Evolutionary conservation across 176 grass and related monocot species (phyloP), one percentile per base, ranked within the genome.

Genomic region (Oryza glumipatula): DNA sequence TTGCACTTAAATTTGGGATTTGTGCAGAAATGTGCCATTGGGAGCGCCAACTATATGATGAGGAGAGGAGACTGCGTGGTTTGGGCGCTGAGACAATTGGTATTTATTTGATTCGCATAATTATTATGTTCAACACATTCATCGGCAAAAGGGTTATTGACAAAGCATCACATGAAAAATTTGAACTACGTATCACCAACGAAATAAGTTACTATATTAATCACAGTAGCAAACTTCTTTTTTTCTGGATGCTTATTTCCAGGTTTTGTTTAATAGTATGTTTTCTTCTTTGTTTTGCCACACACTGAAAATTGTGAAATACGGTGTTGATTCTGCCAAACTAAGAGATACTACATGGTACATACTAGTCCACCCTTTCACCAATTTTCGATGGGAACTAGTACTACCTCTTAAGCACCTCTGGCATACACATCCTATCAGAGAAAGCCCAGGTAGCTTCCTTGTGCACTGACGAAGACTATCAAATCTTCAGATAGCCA

Each of bases 21-120:
- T 65, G 47, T 88, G 69, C 89, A 98, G 96, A 98, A 35, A 94
- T 95, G 89, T 98, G 91, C 10, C 51, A 49, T n/a, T 94, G 89
- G 93, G 89, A 98, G 77, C 87, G 87, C 15, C 91, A 90, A 75
- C 72, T 88, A 39, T 76, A 88, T 67, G 87, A 94, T 39, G 86
- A 89, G 35, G 85, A 91, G 65, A 91, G 89, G 83, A 94, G 61
- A 68, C 51, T 92, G 35, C 33, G 30, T 35, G 89, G 87, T 85
- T 33, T 90, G 21, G 83, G 80, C 30, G 83, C 80, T 23, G 86
- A 83, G 72, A 87, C 88, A 32, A 86, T 82, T 65, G 89, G 96
- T 94, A 91, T 82, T 32, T 94, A 76, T 9, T 24, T 63, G 70
- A 43, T 10, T 36, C n/a, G 19, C 14, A n/a, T 66, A 72, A 56